These are phyloP conservation scores for Xylaria flabelliformis DNA, from an alignment of 495 filamentous ascomycete genomes.

Conservation along the genomic window DNA sequence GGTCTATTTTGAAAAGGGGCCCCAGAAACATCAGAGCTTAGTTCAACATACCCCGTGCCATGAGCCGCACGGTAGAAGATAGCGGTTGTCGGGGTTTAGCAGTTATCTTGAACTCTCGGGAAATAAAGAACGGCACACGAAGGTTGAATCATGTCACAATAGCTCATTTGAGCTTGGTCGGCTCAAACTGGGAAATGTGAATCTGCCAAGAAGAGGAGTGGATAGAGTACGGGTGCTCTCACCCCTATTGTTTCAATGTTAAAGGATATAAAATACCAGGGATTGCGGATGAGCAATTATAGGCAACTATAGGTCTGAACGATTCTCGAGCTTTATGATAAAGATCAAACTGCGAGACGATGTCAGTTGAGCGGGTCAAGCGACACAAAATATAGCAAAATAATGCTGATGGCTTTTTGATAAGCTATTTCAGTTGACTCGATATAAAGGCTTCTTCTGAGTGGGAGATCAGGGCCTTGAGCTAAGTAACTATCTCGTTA, in stretches of 20 bases:
- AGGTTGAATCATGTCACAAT: not conserved
- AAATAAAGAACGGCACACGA: not conserved
- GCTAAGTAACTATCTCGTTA: not conserved
- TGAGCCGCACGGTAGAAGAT: not conserved
- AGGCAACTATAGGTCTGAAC: conserved; percentile 15
- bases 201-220: conserved; percentile 20
- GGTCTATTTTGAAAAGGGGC: not conserved
- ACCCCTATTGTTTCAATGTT: conserved; percentile 19
- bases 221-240: conserved; percentile 1
- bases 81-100: not conserved
- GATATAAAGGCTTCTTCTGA: not conserved
- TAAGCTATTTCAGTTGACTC: not conserved
- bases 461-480: not conserved
- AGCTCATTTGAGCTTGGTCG: not conserved
- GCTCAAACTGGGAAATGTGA: not conserved
- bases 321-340: not conserved
- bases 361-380: not conserved
- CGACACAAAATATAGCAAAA: not conserved
- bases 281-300: not conserved
- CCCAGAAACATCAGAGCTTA: not conserved
- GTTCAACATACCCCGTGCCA: not conserved
- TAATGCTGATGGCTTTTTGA: not conserved
- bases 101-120: not conserved
- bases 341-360: not conserved
- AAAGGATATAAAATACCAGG: not conserved